A percentile compares a stretch with the other conserved stretches of the same genome.
phyloP scores from a whole-genome alignment of 495 filamentous ascomycete genomes.

The Platismatia glauca region DNA sequence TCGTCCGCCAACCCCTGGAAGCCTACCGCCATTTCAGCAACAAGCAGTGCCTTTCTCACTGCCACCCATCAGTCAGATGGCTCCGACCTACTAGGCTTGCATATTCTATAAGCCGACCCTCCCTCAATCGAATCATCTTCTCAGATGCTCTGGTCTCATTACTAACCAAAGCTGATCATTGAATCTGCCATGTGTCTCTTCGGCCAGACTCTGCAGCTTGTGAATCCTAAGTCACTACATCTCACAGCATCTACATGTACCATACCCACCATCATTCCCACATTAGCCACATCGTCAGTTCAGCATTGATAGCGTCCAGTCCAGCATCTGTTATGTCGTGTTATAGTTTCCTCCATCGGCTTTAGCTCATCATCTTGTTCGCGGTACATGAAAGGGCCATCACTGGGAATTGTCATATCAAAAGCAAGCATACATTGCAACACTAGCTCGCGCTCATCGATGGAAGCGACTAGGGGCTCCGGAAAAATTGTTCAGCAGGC shows the following conservation, averaged over 20 bases:
- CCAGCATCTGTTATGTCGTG: conserved; percentile 16
- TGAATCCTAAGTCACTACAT: not conserved
- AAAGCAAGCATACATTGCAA: conserved; percentile 3
- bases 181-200: not conserved
- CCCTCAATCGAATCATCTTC: not conserved
- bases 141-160: not conserved
- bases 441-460: not conserved
- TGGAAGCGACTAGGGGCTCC: conserved; percentile 8
- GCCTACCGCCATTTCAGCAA: conserved; percentile 11
- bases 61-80: conserved; percentile 17
- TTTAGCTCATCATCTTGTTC: conserved; percentile 10
- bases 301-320: conserved; percentile 24
- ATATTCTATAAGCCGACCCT: not conserved
- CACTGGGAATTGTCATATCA: conserved; percentile 9
- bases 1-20: conserved; percentile 19
- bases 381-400: conserved; percentile 14
- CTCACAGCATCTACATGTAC: conserved; percentile 9
- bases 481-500: conserved; percentile 16
- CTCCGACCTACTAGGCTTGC: conserved; percentile 11
- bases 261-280: conserved; percentile 11
- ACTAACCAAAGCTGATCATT: not conserved
- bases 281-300: conserved; percentile 17
- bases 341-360: conserved; percentile 7
- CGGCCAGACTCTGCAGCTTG: conserved; percentile 1
- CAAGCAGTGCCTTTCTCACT: conserved; percentile 8